Evolutionary conservation across 2,329 filamentous ascomycete genomes (phyloP).

Genomic region (Alternaria arbusti): DNA sequence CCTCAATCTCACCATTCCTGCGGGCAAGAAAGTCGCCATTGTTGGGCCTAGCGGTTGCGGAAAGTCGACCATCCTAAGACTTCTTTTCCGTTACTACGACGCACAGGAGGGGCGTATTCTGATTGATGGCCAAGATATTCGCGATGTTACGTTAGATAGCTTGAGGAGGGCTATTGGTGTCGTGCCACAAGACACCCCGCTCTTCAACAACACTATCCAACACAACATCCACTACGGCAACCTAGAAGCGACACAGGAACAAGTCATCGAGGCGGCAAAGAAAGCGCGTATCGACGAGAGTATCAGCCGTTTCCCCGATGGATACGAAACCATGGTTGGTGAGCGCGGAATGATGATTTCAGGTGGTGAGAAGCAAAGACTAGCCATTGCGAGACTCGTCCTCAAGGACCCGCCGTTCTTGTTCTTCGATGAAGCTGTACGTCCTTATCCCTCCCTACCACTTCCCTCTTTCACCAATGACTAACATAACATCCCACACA

Average conservation of each 20-base stretch:
- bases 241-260: slow-evolving; percentile 74
- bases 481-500: neutral
- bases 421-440: slow-evolving; percentile 89
- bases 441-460: slow-evolving; percentile 29
- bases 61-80: slow-evolving; percentile 88
- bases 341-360: slow-evolving; percentile 97
- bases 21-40: slow-evolving; percentile 93
- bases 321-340: slow-evolving; percentile 88
- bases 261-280: slow-evolving; percentile 78
- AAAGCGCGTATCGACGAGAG: slow-evolving; percentile 81
- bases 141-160: slow-evolving; percentile 80
- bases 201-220: slow-evolving; percentile 96
- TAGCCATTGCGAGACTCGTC: slow-evolving; percentile 82
- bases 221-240: slow-evolving; percentile 96
- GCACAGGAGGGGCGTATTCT: slow-evolving; percentile 82
- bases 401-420: slow-evolving; percentile 88
- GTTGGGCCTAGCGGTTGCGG: slow-evolving; percentile 96
- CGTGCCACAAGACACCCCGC: slow-evolving; percentile 93
- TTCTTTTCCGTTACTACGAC: slow-evolving; percentile 95
- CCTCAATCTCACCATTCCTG: slow-evolving; percentile 85
- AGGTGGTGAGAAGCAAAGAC: slow-evolving; percentile 89
- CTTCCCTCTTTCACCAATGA: neutral
- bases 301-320: slow-evolving; percentile 78
- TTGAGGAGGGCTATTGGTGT: slow-evolving; percentile 88
- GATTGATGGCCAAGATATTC: slow-evolving; percentile 92